Conservation (phyloP, 352 stramenopile species). For the Globisporangium ultimum region DNA sequence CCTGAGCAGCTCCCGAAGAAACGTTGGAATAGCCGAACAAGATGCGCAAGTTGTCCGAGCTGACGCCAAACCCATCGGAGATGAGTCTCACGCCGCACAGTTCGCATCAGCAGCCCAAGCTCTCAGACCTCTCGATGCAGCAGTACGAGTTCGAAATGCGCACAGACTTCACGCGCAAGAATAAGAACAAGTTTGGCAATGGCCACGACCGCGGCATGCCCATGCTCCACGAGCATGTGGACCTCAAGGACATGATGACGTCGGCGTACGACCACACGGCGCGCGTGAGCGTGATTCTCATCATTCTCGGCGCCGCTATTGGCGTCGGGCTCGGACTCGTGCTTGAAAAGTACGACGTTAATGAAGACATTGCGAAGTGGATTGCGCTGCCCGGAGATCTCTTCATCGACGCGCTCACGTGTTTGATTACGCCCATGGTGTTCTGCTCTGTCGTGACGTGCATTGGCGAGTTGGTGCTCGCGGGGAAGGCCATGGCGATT, state of each 20-base stretch:
- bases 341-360: slow-evolving; percentile 20
- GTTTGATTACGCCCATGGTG: slow-evolving; percentile 37
- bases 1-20: too few relatives aligned
- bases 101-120: slow-evolving; percentile 8
- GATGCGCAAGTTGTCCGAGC: slow-evolving; percentile 14
- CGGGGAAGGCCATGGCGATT: slow-evolving; percentile 29
- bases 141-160: slow-evolving; percentile 16
- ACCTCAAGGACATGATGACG: slow-evolving; percentile 16
- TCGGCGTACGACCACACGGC: slow-evolving; percentile 12
- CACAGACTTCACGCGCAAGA: slow-evolving; percentile 19
- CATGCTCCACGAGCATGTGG: slow-evolving; percentile 12
- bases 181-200: slow-evolving; percentile 7
- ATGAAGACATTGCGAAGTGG: slow-evolving; percentile 19
- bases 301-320: slow-evolving; percentile 17
- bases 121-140: slow-evolving; percentile 14
- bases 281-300: slow-evolving; percentile 15
- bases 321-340: slow-evolving; percentile 27
- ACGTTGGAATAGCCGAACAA: too few relatives aligned
- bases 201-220: neutral
- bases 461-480: slow-evolving; percentile 29
- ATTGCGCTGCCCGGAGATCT: slow-evolving; percentile 31
- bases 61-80: slow-evolving; percentile 12
- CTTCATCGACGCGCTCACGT: slow-evolving; percentile 47
- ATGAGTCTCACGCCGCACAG: slow-evolving; percentile 16
- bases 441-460: slow-evolving; percentile 34